Base-by-base conservation (phyloP, 1,284 basidiomycete genomes). In the Leccinum pallidistipes region DNA sequence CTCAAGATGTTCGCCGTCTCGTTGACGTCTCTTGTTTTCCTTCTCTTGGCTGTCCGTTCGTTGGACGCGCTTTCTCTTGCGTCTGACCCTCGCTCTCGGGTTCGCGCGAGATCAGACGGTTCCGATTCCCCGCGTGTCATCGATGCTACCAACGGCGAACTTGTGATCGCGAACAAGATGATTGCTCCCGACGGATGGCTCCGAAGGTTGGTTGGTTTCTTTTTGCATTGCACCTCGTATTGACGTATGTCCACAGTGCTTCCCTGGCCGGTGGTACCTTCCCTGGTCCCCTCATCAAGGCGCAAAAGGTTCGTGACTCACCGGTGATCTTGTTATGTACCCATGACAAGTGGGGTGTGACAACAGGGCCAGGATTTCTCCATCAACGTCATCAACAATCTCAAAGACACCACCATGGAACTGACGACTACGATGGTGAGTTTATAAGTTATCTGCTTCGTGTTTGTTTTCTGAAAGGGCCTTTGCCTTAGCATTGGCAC, bases 401-500 rank as follows among this genome's bases (percentile, higher is more conserved):
- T 73, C 21, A 1, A 59, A 2, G 73, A 73, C 53, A 51, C 57
- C 1, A 53, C 58, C 29, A 73, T 74, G 74, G 65, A 75, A 3
- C 18, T 66, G 47, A 49, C 60, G 32, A 76, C 74, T 18, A 74
- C 73, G 5, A 58, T 76, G 32, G 74, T 73, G 50, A 61, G 72
- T 61, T 58, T 40, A 14, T 31, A 38, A 12, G 1, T 24, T 21
- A 14, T 38, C 14, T 50, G 5, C 24, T n/a, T 45, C 5, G 7
- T 16, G 21, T 34, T 21, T 50, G 24, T 18, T 3, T 43, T 50
- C n/a, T 58, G 57, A 68, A 12, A 7, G 47, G 54, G 21, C 10
- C 43, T 21, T 55, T 12, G 14, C 27, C 49, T 58, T 31, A 78
- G 77, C 77, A 78, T 52, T 78, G 78, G 78, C 77, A 78, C 43